phyloP scores from a whole-genome alignment of 2,329 filamentous ascomycete species.

The Dactylonectria macrodidyma region DNA sequence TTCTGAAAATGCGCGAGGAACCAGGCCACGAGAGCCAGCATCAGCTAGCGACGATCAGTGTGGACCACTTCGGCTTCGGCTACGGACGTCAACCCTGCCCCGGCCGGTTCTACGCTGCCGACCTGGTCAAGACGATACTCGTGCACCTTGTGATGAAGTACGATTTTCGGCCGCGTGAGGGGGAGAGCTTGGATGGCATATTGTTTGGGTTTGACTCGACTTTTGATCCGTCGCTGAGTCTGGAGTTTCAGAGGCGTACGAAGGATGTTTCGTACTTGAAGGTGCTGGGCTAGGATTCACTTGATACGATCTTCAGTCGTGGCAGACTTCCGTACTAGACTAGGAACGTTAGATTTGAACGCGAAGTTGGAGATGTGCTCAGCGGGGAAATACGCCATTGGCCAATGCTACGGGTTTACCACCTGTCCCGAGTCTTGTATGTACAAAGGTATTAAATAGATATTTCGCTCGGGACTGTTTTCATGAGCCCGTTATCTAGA shows the following conservation, averaged over 20 bases:
- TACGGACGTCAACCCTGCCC: constrained; percentile 60
- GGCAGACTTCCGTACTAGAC: no score
- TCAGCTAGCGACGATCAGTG: constrained; percentile 53
- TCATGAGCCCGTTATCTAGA: not conserved
- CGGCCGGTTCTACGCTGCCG: constrained; percentile 59
- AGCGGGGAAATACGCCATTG: no score
- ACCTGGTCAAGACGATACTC: constrained; percentile 56
- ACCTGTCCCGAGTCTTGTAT: not conserved
- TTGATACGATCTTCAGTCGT: no score
- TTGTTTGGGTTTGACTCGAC: constrained; percentile 5
- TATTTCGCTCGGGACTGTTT: not conserved
- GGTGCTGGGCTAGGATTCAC: not conserved
- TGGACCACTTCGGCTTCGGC: constrained; percentile 55
- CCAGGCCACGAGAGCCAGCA: constrained; percentile 43
- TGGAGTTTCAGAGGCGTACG: not conserved
- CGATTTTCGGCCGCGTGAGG: constrained; percentile 1
- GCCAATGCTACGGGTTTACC: not conserved
- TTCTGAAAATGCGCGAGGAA: constrained; percentile 45
- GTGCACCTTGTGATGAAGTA: constrained; percentile 49
- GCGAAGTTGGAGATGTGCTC: no score
- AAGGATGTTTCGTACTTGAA: not conserved
- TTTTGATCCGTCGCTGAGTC: not conserved
- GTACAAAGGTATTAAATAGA: not conserved
- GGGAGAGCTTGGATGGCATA: constrained; percentile 4
- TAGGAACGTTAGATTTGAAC: no score